Evolutionary conservation across 2,329 filamentous ascomycete genomes (phyloP).

Genomic region (Paramyrothecium roridum): DNA sequence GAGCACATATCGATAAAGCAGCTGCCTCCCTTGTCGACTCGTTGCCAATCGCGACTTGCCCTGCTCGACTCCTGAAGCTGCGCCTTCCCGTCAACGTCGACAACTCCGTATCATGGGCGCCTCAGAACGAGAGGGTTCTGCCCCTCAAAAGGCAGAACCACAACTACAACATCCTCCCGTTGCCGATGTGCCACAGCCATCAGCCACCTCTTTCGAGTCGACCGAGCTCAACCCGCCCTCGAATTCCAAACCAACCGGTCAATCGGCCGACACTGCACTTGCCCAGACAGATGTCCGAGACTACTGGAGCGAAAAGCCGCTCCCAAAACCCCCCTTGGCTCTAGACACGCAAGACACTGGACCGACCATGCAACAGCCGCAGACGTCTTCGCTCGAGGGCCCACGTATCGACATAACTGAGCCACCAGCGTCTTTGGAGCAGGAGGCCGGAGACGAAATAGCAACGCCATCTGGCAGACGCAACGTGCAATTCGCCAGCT

Average conservation of each 20-base stretch:
- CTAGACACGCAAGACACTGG: neutral
- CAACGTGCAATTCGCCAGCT: slow-evolving; percentile 74
- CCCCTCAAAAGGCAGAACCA: neutral
- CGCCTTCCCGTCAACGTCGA: neutral
- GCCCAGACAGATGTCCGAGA: neutral
- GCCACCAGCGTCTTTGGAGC: neutral
- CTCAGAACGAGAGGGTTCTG: neutral
- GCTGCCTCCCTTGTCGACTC: neutral
- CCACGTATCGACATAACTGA: neutral
- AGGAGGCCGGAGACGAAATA: neutral
- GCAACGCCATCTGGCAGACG: slow-evolving; percentile 27
- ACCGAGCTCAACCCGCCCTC: neutral
- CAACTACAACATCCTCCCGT: neutral
- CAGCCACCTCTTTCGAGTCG: neutral
- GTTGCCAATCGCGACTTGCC: neutral
- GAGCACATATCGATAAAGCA: neutral
- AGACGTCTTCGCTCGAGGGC: slow-evolving; percentile 9
- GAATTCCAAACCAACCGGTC: neutral
- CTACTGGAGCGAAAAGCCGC: neutral
- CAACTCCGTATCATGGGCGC: neutral
- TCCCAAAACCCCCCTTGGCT: neutral
- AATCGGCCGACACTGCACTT: neutral
- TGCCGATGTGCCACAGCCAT: neutral
- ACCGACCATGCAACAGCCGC: neutral
- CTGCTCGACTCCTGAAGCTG: neutral